Conservation (phyloP, 331 rosid species). For the Prunus yedoensis region DNA sequence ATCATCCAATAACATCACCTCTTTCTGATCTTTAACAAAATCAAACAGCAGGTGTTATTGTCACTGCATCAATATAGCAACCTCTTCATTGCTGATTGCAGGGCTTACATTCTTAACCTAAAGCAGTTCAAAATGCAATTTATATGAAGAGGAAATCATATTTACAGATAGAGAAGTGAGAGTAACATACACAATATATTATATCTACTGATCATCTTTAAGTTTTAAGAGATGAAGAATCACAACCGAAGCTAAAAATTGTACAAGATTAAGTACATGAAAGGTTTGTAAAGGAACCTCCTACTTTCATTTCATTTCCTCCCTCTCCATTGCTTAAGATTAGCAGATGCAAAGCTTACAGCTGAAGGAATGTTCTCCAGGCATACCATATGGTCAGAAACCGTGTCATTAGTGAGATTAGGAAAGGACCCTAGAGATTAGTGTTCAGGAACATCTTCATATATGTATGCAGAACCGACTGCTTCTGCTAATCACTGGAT, state of each 20-base stretch:
- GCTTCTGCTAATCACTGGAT: conserved; percentile 25
- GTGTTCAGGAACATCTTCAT: conserved; percentile 17
- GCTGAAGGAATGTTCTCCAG: conserved; percentile 10
- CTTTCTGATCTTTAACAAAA: not conserved
- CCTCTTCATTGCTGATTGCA: no score
- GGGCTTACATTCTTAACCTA: not conserved
- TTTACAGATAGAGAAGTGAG: not conserved
- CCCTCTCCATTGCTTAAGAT: conserved; percentile 26
- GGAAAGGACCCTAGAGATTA: conserved; percentile 29
- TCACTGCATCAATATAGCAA: no score
- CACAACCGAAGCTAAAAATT: conserved; percentile 5
- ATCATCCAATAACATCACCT: not conserved
- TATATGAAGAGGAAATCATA: not conserved
- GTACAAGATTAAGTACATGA: not conserved
- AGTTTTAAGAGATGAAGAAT: not conserved
- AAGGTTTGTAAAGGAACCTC: conserved; percentile 9
- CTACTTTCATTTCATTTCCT: conserved; percentile 11
- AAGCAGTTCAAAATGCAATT: not conserved
- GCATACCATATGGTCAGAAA: conserved; percentile 31
- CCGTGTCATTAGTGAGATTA: conserved; percentile 30
- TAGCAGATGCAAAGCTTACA: conserved; percentile 20
- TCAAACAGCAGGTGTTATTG: not conserved
- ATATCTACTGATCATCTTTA: not conserved
- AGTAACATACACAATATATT: conserved; percentile 1
- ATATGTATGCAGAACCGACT: conserved; percentile 13